Conservation (phyloP, 108 stramenopile species). For the Phaeodactylum tricornutum region DNA sequence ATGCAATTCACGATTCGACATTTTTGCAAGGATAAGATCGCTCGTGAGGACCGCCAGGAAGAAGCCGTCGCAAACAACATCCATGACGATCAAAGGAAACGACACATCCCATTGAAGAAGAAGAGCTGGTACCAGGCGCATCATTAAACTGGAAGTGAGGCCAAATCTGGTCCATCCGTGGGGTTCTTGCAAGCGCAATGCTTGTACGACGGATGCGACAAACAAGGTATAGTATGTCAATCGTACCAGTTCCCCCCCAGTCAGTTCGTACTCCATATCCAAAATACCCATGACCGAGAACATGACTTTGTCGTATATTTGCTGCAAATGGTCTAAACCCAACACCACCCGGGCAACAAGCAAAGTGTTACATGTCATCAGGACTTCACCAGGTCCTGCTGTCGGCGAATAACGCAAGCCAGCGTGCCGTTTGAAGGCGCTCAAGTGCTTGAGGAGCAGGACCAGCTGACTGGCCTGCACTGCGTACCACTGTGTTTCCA, state of each 20-base stretch:
- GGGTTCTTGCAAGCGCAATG: slow-evolving; percentile 44
- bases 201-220: slow-evolving; percentile 48
- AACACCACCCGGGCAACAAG: slow-evolving; percentile 59
- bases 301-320: slow-evolving; percentile 40
- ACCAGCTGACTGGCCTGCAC: slow-evolving; percentile 76
- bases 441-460: slow-evolving; percentile 77
- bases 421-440: slow-evolving; percentile 76
- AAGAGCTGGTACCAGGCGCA: slow-evolving; percentile 69
- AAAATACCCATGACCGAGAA: slow-evolving; percentile 32
- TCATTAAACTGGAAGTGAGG: slow-evolving; percentile 51
- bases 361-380: slow-evolving; percentile 36
- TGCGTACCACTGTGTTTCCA: slow-evolving; percentile 74
- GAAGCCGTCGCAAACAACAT: slow-evolving; percentile 77
- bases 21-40: slow-evolving; percentile 80
- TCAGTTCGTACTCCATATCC: slow-evolving; percentile 17
- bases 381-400: slow-evolving; percentile 84
- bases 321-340: slow-evolving; percentile 65
- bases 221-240: slow-evolving; percentile 58
- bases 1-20: slow-evolving; percentile 85
- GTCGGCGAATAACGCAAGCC: slow-evolving; percentile 67
- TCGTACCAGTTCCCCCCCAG: slow-evolving; percentile 48
- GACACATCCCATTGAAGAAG: slow-evolving; percentile 37
- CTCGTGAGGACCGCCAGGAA: slow-evolving; percentile 80
- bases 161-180: slow-evolving; percentile 84
- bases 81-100: slow-evolving; percentile 21